Conservation (phyloP, 73 alveolate genomes). For the Blepharisma stoltei region DNA sequence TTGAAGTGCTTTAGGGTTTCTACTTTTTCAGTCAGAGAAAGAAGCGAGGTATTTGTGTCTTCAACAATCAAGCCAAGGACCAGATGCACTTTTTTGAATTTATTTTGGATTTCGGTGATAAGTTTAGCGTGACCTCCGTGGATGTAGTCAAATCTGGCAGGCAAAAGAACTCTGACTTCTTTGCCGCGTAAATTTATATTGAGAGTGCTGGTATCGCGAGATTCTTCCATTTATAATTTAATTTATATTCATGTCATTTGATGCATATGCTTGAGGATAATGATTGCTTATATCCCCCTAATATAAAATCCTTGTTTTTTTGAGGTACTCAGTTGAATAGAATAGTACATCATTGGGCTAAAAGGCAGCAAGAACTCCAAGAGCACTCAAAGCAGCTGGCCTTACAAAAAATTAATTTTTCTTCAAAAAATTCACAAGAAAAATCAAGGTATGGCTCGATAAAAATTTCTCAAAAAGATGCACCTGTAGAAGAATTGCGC, state of each 20-base stretch:
- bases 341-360: no score
- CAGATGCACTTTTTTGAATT: background rate
- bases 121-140: conserved; percentile 21
- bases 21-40: background rate
- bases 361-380: no score
- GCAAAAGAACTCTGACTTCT: background rate
- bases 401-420: no score
- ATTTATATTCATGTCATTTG: background rate
- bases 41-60: background rate
- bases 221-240: background rate
- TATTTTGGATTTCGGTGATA: background rate
- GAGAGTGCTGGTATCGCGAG: conserved; percentile 1
- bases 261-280: background rate
- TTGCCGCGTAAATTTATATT: background rate
- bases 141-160: background rate
- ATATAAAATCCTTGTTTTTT: no score
- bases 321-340: no score
- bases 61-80: background rate
- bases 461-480: no score
- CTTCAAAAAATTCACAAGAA: no score
- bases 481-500: no score
- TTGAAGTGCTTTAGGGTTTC: conserved; percentile 3
- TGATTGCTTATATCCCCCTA: no score
- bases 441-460: no score
- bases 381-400: no score